Evolutionary conservation across 78 protist genomes (phyloP).

Genomic region (Capsaspora owczarzaki): DNA sequence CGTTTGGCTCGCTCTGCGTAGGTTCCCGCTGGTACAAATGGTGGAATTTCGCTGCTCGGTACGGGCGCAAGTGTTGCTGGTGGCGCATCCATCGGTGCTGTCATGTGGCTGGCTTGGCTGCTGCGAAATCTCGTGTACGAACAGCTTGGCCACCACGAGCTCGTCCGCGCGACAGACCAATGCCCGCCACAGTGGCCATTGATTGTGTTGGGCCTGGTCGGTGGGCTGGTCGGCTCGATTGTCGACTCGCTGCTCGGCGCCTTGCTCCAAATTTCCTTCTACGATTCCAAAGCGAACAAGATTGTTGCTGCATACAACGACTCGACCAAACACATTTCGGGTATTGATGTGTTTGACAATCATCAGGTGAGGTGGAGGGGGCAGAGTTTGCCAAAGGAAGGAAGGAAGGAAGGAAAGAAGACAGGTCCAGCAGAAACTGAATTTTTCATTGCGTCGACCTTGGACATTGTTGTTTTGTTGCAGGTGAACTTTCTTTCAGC

Average conservation of each 20-base stretch:
- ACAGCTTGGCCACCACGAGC: too few species aligned
- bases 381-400: too few species aligned
- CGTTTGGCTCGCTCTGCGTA: not conserved
- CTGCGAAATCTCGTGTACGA: too few species aligned
- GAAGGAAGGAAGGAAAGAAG: too few species aligned
- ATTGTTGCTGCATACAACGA: not conserved
- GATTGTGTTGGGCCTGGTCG: not conserved
- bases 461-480: not conserved
- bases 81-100: not conserved
- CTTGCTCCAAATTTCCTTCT: not conserved
- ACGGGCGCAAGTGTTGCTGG: not conserved
- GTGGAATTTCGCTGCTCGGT: conserved; percentile 8
- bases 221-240: conserved; percentile 3
- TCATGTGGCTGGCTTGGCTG: too few species aligned
- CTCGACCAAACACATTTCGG: not conserved
- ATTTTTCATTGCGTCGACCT: too few species aligned
- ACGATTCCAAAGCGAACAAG: not conserved
- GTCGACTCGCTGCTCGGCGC: conserved; percentile 21
- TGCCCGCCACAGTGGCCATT: conserved; percentile 6
- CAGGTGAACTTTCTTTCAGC: not conserved
- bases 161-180: not conserved
- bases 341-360: not conserved
- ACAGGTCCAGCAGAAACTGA: too few species aligned
- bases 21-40: conserved; percentile 16
- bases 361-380: not conserved